Conservation (phyloP, 441 rosid genomes). For the Aquilaria agallochum region DNA sequence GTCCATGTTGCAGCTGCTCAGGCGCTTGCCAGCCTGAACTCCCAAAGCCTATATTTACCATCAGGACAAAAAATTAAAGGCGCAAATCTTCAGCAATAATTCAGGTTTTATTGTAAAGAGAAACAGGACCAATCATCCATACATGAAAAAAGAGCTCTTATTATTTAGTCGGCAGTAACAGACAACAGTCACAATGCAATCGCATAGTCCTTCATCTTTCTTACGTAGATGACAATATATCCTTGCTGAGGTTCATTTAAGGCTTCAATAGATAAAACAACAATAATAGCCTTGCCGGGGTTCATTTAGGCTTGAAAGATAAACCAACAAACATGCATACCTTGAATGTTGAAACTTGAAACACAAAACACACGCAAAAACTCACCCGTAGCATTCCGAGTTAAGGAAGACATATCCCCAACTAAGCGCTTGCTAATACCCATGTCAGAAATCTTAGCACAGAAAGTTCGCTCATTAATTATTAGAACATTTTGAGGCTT, state of each 20-base stretch:
- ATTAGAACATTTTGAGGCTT: constrained; percentile 97
- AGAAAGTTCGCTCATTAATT: constrained; percentile 47
- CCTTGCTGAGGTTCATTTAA: too few species aligned
- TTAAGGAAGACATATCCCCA: constrained; percentile 75
- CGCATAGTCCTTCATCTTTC: too few species aligned
- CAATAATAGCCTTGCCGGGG: background rate
- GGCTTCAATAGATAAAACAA: too few species aligned
- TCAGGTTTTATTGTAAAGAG: background rate
- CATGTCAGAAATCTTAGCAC: constrained; percentile 97
- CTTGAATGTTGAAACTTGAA: background rate
- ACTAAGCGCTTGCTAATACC: constrained; percentile 84
- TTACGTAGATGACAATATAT: too few species aligned
- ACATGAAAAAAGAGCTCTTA: too few species aligned
- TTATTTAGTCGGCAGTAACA: too few species aligned
- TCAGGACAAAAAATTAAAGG: background rate
- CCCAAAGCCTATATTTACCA: constrained; percentile 59
- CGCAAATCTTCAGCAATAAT: background rate
- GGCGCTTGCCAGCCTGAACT: constrained; percentile 99
- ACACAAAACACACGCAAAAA: background rate
- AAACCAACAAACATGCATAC: background rate
- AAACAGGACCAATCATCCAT: too few species aligned
- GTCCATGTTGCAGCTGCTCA: constrained; percentile 76
- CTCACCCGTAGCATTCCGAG: constrained; percentile 76
- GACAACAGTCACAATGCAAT: too few species aligned
- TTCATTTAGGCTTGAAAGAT: background rate